These are phyloP conservation scores for Stylosanthes scabra DNA, from an alignment of 331 rosid species.

Conservation along the genomic window DNA sequence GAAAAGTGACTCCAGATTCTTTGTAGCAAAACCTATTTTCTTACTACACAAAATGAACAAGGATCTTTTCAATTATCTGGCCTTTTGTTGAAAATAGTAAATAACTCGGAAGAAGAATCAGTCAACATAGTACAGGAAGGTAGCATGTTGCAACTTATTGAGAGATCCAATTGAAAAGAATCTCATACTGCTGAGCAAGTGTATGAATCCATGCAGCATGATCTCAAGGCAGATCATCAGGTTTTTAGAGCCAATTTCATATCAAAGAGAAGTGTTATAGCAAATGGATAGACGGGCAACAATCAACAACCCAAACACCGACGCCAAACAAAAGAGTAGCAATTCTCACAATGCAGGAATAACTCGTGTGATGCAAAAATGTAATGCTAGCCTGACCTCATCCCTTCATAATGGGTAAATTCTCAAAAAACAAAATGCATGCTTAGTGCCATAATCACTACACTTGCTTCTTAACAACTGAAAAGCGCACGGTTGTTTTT, in stretches of 20 bases:
- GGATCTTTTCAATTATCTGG: constrained; percentile 35
- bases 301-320: constrained; percentile 40
- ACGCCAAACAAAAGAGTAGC: constrained; percentile 41
- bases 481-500: constrained; percentile 23
- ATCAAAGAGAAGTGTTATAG: constrained; percentile 23
- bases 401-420: constrained; percentile 38
- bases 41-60: constrained; percentile 7
- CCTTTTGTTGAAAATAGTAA: constrained; percentile 39
- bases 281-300: constrained; percentile 36
- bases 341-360: constrained; percentile 41
- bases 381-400: constrained; percentile 36
- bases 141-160: constrained; percentile 28
- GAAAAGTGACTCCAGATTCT: constrained; percentile 32
- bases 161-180: constrained; percentile 16
- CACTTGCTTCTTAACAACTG: constrained; percentile 33
- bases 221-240: constrained; percentile 35
- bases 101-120: constrained; percentile 34
- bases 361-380: constrained; percentile 19
- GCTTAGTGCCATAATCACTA: constrained; percentile 35
- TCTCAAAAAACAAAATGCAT: constrained; percentile 27
- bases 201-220: constrained; percentile 32
- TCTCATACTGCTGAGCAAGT: constrained; percentile 24
- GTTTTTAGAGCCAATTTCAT: constrained; percentile 35
- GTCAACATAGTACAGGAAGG: constrained; percentile 37
- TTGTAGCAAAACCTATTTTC: constrained; percentile 9